Conservation (phyloP, 208 protist genomes). For the Balamuthia mandrillaris region DNA sequence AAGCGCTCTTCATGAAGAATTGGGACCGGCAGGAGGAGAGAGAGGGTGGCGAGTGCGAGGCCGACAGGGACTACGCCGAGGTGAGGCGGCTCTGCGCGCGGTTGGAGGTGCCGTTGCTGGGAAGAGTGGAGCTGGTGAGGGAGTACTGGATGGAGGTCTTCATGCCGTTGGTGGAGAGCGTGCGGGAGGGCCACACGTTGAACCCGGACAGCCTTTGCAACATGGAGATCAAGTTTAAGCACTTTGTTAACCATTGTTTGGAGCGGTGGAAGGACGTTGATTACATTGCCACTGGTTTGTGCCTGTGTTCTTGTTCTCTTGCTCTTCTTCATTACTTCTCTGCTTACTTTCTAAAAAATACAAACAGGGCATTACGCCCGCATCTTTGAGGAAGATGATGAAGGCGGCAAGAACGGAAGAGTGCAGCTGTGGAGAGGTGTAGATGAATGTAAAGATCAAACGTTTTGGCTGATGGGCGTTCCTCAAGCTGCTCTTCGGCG, state of each 20-base stretch:
- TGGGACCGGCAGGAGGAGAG: conserved; percentile 48
- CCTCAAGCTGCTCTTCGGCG: conserved; percentile 7
- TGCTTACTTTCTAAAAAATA: background rate
- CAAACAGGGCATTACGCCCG: conserved; percentile 24
- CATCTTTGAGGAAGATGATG: background rate
- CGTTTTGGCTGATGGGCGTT: conserved; percentile 65
- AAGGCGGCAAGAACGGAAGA: background rate
- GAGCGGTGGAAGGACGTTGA: conserved; percentile 32
- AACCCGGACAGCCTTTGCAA: conserved; percentile 78
- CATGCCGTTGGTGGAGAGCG: conserved; percentile 52
- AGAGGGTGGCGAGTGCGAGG: conserved; percentile 34
- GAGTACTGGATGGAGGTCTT: conserved; percentile 80
- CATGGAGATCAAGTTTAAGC: conserved; percentile 72
- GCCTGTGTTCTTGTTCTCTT: background rate
- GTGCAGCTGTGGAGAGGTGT: background rate
- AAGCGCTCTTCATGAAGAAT: background rate
- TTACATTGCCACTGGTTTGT: conserved; percentile 53
- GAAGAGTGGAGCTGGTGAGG: conserved; percentile 63
- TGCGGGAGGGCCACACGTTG: conserved; percentile 64
- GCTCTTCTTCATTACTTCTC: background rate
- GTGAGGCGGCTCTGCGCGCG: conserved; percentile 34
- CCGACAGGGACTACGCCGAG: conserved; percentile 40
- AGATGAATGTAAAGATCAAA: conserved; percentile 69
- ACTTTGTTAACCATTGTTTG: conserved; percentile 53
- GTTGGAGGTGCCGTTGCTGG: background rate